phyloP scores from a whole-genome alignment of 2,329 filamentous ascomycete species.

The Talaromyces amestolkiae region DNA sequence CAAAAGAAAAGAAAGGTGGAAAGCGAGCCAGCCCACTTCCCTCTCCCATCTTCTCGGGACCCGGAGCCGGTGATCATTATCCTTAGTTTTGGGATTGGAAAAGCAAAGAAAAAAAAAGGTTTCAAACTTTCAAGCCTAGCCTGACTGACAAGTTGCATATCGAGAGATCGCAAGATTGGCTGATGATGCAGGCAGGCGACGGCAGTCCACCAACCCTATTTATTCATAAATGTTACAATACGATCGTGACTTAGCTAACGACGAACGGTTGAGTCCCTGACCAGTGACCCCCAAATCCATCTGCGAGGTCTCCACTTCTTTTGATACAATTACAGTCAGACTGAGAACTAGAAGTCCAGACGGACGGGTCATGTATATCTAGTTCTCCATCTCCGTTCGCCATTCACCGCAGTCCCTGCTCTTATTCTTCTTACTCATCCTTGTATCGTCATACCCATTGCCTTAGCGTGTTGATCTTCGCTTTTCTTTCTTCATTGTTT shows the following conservation, averaged over 20 bases:
- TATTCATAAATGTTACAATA: conserved; percentile 10
- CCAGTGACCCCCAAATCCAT: conserved; percentile 9
- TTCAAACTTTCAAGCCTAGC: conserved; percentile 1
- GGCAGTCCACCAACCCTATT: conserved; percentile 9
- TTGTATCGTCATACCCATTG: conserved; percentile 2
- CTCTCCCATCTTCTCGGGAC: conserved; percentile 15
- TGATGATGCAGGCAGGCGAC: conserved; percentile 14
- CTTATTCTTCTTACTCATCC: conserved; percentile 1
- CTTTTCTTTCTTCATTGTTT: conserved; percentile 1
- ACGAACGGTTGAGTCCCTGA: conserved; percentile 1
- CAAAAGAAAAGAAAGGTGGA: conserved; percentile 10
- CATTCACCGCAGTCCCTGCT: background rate
- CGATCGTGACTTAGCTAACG: conserved; percentile 2
- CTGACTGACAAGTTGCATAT: background rate
- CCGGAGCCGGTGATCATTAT: conserved; percentile 16
- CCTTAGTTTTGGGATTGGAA: conserved; percentile 16
- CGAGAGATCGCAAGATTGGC: conserved; percentile 13
- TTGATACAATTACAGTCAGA: conserved; percentile 12
- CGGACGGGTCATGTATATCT: conserved; percentile 25
- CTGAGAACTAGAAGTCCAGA: background rate
- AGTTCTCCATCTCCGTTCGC: conserved; percentile 34
- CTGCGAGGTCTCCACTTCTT: conserved; percentile 6
- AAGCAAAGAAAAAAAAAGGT: conserved; percentile 5
- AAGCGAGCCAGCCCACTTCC: conserved; percentile 2
- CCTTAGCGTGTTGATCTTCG: conserved; percentile 4